Evolutionary conservation across 352 stramenopile species (phyloP).

Genomic region (Phytophthora ramorum): DNA sequence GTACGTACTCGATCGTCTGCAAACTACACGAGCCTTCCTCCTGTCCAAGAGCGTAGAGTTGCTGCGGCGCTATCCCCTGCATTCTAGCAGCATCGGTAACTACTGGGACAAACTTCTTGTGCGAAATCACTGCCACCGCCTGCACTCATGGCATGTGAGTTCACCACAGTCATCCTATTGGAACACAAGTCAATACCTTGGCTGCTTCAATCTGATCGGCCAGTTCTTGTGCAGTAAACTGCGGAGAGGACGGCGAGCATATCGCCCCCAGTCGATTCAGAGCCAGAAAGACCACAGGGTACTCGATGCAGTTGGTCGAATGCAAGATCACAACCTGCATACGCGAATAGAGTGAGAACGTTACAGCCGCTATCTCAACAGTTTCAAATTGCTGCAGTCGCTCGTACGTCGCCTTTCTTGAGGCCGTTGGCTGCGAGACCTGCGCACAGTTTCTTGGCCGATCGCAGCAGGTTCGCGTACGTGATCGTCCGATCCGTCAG

Average conservation of each 20-base stretch:
- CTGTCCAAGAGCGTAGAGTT: conserved; percentile 33
- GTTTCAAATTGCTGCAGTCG: not conserved
- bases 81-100: conserved; percentile 25
- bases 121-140: conserved; percentile 39
- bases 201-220: conserved; percentile 29
- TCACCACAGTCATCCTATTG: not conserved
- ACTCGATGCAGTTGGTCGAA: conserved; percentile 53
- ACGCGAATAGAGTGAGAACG: not conserved
- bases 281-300: conserved; percentile 43
- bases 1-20: conserved; percentile 38
- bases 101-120: conserved; percentile 29
- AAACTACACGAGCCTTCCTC: not conserved
- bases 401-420: conserved; percentile 45
- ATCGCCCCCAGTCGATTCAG: conserved; percentile 40
- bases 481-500: conserved; percentile 38
- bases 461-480: conserved; percentile 27
- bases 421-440: conserved; percentile 41
- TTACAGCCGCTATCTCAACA: not conserved
- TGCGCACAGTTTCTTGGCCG: conserved; percentile 27
- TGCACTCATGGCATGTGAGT: conserved; percentile 4
- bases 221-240: conserved; percentile 36
- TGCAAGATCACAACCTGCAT: conserved; percentile 38
- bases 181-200: conserved; percentile 21
- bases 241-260: conserved; percentile 38
- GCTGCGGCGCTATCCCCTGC: conserved; percentile 5